Conservation (phyloP, 768 basidiomycete species). For the Mycena floridula region DNA sequence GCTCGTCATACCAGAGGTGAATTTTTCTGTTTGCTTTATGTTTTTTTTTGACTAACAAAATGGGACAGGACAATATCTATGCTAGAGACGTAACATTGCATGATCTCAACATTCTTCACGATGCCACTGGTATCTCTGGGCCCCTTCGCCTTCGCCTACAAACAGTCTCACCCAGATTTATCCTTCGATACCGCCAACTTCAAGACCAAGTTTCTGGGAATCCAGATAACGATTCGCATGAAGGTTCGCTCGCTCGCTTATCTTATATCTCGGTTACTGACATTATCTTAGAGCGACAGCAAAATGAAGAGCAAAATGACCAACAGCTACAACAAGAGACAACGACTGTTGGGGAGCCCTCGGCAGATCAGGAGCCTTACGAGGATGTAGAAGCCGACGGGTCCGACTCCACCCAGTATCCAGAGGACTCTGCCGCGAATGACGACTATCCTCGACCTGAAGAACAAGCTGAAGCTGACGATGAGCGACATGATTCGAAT, state of each 20-base stretch:
- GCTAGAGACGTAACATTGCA: slow-evolving; percentile 66
- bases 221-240: slow-evolving; percentile 2
- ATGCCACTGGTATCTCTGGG: slow-evolving; percentile 54
- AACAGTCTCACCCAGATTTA: slow-evolving; percentile 50
- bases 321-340: too few relatives aligned
- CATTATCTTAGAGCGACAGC: slow-evolving; percentile 1
- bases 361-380: background rate
- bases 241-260: background rate
- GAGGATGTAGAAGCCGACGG: slow-evolving; percentile 1
- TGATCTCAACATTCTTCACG: slow-evolving; percentile 66
- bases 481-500: too few relatives aligned
- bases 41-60: background rate
- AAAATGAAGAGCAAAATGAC: slow-evolving; percentile 1
- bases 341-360: too few relatives aligned
- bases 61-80: slow-evolving; percentile 58
- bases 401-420: slow-evolving; percentile 4
- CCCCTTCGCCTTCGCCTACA: slow-evolving; percentile 56
- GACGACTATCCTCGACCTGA: too few relatives aligned
- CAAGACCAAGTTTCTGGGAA: slow-evolving; percentile 46
- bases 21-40: too few relatives aligned
- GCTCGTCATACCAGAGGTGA: slow-evolving; percentile 62
- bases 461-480: too few relatives aligned
- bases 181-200: slow-evolving; percentile 56
- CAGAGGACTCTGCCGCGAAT: slow-evolving; percentile 1
- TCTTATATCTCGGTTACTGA: background rate